phyloP scores from a whole-genome alignment of 805 yeast species.

The Candida silvatica region DNA sequence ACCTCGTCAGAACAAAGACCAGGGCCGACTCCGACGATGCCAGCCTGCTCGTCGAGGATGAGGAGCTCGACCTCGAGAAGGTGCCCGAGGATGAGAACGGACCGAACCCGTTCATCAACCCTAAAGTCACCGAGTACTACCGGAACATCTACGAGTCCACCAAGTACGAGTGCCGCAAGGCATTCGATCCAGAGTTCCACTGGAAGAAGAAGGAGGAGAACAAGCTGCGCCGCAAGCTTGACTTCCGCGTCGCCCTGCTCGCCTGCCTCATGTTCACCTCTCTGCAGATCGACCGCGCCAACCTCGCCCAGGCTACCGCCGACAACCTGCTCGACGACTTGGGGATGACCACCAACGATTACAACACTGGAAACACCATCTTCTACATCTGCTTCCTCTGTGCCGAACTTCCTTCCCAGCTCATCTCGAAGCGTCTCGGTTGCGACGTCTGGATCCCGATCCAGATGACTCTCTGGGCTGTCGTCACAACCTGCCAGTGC shows the following conservation, averaged over 20 bases:
- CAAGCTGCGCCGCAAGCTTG: slow-evolving; percentile 39
- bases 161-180: slow-evolving; percentile 44
- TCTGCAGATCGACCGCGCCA: slow-evolving; percentile 50
- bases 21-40: no score
- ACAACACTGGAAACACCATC: slow-evolving; percentile 51
- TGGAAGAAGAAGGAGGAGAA: slow-evolving; percentile 50
- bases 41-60: no score
- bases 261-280: slow-evolving; percentile 54
- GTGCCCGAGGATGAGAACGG: not conserved
- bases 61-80: not conserved
- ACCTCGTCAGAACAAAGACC: no score
- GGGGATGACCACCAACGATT: slow-evolving; percentile 46
- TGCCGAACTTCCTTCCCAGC: slow-evolving; percentile 59
- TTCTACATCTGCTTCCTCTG: slow-evolving; percentile 41
- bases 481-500: slow-evolving; percentile 45
- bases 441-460: slow-evolving; percentile 56
- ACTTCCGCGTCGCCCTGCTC: slow-evolving; percentile 46
- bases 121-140: slow-evolving; percentile 37
- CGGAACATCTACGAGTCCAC: slow-evolving; percentile 35
- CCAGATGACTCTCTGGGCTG: slow-evolving; percentile 48
- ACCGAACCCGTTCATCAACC: slow-evolving; percentile 33
- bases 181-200: slow-evolving; percentile 48
- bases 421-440: slow-evolving; percentile 55
- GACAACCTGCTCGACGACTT: slow-evolving; percentile 48
- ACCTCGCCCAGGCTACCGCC: slow-evolving; percentile 45